phyloP scores from a whole-genome alignment of 805 yeast species.

The Candida chilensis region DNA sequence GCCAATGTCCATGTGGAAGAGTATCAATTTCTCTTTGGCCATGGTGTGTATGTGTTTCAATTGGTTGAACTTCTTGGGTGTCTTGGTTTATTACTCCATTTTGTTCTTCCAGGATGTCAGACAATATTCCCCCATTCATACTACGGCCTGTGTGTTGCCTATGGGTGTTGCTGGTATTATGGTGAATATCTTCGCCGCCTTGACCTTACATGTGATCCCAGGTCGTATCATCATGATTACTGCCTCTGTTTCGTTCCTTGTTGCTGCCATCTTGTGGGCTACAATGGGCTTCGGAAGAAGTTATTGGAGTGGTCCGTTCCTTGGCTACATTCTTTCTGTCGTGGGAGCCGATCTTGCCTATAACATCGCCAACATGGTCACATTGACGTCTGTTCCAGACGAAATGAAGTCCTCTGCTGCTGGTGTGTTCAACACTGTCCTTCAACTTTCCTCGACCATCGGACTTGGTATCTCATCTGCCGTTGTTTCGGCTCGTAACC shows the following conservation, averaged over 20 bases:
- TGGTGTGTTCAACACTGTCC: conserved; percentile 35
- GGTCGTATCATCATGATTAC: conserved; percentile 20
- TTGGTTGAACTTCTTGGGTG: conserved; percentile 35
- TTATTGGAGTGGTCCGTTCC: conserved; percentile 38
- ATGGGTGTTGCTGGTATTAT: conserved; percentile 30
- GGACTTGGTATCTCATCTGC: conserved; percentile 33
- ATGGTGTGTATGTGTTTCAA: conserved; percentile 24
- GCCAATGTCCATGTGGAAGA: conserved; percentile 34
- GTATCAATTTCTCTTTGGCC: conserved; percentile 23
- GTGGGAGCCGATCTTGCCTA: conserved; percentile 38
- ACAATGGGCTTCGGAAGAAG: conserved; percentile 19
- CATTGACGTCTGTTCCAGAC: conserved; percentile 27
- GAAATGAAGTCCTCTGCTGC: conserved; percentile 35
- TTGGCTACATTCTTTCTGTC: conserved; percentile 27
- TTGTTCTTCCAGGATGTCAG: conserved; percentile 32
- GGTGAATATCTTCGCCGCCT: conserved; percentile 36
- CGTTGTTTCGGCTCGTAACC: conserved; percentile 18
- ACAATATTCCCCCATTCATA: conserved; percentile 24
- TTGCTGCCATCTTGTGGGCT: conserved; percentile 30
- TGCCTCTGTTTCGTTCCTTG: conserved; percentile 23
- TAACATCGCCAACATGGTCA: conserved; percentile 33
- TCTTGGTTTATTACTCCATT: conserved; percentile 24
- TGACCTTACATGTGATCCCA: conserved; percentile 32
- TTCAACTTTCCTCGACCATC: conserved; percentile 28
- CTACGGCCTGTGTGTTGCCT: conserved; percentile 33